These are phyloP conservation scores for Quercus parvula DNA, from an alignment of 306 rosid species.

Conservation along the genomic window DNA sequence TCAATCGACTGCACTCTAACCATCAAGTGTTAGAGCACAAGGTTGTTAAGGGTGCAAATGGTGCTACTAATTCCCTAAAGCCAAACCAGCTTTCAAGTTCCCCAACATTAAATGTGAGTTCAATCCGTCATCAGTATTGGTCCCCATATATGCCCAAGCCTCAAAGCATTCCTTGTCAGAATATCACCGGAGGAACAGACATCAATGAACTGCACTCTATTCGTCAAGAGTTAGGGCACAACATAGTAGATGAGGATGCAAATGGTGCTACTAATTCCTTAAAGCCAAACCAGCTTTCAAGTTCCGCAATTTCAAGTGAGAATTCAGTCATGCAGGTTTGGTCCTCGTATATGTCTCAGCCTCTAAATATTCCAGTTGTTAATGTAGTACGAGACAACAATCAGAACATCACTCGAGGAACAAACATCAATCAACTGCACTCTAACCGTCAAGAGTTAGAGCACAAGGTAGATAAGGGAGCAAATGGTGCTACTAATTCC, in stretches of 20 bases:
- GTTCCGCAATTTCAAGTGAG: slow-evolving; percentile 35
- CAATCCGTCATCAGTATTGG: slow-evolving; percentile 32
- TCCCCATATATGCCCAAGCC: slow-evolving; percentile 39
- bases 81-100: slow-evolving; percentile 46
- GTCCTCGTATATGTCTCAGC: slow-evolving; percentile 35
- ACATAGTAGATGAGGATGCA: neutral
- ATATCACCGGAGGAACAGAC: slow-evolving; percentile 51
- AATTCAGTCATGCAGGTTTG: slow-evolving; percentile 39
- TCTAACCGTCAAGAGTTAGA: slow-evolving; percentile 42
- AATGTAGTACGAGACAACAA: slow-evolving; percentile 28
- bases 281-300: slow-evolving; percentile 42
- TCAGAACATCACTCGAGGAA: slow-evolving; percentile 43
- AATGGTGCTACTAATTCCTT: slow-evolving; percentile 5
- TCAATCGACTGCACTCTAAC: slow-evolving; percentile 35
- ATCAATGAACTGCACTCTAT: slow-evolving; percentile 35
- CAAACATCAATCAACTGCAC: slow-evolving; percentile 45
- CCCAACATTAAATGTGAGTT: slow-evolving; percentile 33
- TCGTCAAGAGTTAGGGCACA: slow-evolving; percentile 43
- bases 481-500: neutral
- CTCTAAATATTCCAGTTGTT: slow-evolving; percentile 33
- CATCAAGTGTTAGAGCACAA: slow-evolving; percentile 43
- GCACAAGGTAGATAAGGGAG: slow-evolving; percentile 28
- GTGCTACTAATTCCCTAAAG: slow-evolving; percentile 15
- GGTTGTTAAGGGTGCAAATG: neutral
- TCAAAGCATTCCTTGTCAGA: slow-evolving; percentile 37